Evolutionary conservation across 1,284 basidiomycete species (phyloP), one percentile per base, ranked within the genome.

Genomic region (Irpex sp.): DNA sequence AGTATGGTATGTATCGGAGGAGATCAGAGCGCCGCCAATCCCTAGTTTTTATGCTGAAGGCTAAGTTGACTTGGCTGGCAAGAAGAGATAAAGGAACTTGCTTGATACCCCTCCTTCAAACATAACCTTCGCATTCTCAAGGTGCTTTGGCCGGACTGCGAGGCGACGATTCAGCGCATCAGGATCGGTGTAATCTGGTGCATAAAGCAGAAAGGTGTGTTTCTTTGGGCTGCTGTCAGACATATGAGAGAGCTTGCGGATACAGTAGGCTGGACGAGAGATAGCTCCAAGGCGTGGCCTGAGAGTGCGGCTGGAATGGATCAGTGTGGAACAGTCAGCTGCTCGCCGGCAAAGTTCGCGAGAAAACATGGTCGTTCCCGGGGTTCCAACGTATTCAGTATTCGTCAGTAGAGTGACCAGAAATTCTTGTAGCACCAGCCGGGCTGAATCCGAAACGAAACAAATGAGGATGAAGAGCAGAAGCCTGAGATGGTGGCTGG

Each of bases 121-220:
- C 51, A 63, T 35, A 15, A 33, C 49, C 39, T 60, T 63, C 36
- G 60, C 19, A 26, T 49, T 57, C 11, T 43, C 66, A 31, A 54
- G 11, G 39, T 67, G 67, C 33, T 60, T 37, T 1, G 59, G 6
- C 15, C 66, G 63, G 19, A 61, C 66, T 8, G 59, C 57, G 36
- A 62, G 54, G 4, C 66, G 61, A 13, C 67, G 63, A 11, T 11
- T 15, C 21, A 57, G 33, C 8, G 57, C 63, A 6, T 68, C 63
- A 13, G 60, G 5, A 49, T 62, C 67, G 5, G 63, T 60, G 46
- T 59, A 57, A 49, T 67, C 63, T 4, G 66, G 66, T 9, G 63
- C 66, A 54, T 62, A 68, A 4, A 68, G 53, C 35, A 56, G 51
- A 36, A 63, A 68, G 4, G 54, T 53, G 17, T 61, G 47, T 35